phyloP scores from a whole-genome alignment of 805 yeast species.

The Suhomyces faveliae region DNA sequence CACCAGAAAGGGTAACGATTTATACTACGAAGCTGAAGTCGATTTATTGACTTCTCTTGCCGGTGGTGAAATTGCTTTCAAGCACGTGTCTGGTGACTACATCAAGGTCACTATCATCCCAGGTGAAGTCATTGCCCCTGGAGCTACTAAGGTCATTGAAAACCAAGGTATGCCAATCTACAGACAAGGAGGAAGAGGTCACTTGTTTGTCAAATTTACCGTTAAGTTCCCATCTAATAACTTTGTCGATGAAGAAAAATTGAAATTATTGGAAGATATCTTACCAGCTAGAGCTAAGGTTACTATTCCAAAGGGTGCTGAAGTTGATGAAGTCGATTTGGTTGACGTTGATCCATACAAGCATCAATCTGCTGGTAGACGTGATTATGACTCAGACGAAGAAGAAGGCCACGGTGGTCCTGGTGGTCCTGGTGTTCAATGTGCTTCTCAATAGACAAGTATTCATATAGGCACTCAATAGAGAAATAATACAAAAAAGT shows the following conservation, averaged over 20 bases:
- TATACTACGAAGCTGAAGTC: constrained; percentile 79
- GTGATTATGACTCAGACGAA: constrained; percentile 44
- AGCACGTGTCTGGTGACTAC: constrained; percentile 91
- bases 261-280: constrained; percentile 68
- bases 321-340: constrained; percentile 77
- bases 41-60: constrained; percentile 93
- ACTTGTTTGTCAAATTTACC: constrained; percentile 80
- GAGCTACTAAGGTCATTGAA: constrained; percentile 72
- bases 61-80: constrained; percentile 87
- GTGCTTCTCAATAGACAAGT: constrained; percentile 78
- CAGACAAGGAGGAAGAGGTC: constrained; percentile 85
- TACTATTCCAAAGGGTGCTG: constrained; percentile 66
- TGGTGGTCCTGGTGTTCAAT: constrained; percentile 77
- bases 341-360: constrained; percentile 64
- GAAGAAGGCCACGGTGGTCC: constrained; percentile 38
- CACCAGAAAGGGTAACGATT: constrained; percentile 86
- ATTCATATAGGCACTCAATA: constrained; percentile 2
- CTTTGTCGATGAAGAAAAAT: constrained; percentile 72
- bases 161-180: constrained; percentile 97
- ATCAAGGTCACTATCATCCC: constrained; percentile 79
- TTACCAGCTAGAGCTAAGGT: constrained; percentile 73
- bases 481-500: no score
- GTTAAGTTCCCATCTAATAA: constrained; percentile 82
- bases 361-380: constrained; percentile 46
- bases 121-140: constrained; percentile 92